phyloP scores from a whole-genome alignment of 2,329 filamentous ascomycete genomes.

The Allantophomopsis cytisporea region DNA sequence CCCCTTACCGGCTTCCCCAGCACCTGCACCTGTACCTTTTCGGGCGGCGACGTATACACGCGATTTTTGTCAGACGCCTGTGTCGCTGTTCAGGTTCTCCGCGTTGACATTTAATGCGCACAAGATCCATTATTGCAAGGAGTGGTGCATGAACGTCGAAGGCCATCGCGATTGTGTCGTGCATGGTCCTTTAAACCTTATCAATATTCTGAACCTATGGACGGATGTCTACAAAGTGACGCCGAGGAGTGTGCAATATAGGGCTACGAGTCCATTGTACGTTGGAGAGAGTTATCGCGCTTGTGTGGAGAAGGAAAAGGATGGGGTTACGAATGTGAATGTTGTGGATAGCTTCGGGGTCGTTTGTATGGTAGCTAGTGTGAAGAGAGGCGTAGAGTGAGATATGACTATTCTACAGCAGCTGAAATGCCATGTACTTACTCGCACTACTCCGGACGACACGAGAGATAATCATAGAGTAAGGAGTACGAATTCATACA shows the following conservation, averaged over 20 bases:
- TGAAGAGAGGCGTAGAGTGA: slow-evolving; percentile 7
- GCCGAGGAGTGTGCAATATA: slow-evolving; percentile 28
- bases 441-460: too few species aligned
- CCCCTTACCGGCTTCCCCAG: slow-evolving; percentile 2
- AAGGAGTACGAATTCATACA: too few species aligned
- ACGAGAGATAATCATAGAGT: too few species aligned
- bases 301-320: slow-evolving; percentile 22
- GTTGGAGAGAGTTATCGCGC: slow-evolving; percentile 30
- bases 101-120: slow-evolving; percentile 80
- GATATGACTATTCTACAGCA: neutral
- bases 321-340: slow-evolving; percentile 8
- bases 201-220: slow-evolving; percentile 58
- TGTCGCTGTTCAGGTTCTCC: slow-evolving; percentile 60
- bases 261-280: slow-evolving; percentile 34
- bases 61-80: slow-evolving; percentile 18
- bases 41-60: slow-evolving; percentile 10
- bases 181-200: slow-evolving; percentile 67
- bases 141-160: slow-evolving; percentile 20
- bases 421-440: neutral
- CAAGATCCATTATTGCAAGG: slow-evolving; percentile 71
- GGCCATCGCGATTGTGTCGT: slow-evolving; percentile 61
- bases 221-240: slow-evolving; percentile 25
- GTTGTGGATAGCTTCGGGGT: slow-evolving; percentile 15
- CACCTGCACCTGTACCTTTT: slow-evolving; percentile 3
- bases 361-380: slow-evolving; percentile 17